Evolutionary conservation across 129 eudicot species (phyloP).

Genomic region (Pseudognaphalium luteoalbum): DNA sequence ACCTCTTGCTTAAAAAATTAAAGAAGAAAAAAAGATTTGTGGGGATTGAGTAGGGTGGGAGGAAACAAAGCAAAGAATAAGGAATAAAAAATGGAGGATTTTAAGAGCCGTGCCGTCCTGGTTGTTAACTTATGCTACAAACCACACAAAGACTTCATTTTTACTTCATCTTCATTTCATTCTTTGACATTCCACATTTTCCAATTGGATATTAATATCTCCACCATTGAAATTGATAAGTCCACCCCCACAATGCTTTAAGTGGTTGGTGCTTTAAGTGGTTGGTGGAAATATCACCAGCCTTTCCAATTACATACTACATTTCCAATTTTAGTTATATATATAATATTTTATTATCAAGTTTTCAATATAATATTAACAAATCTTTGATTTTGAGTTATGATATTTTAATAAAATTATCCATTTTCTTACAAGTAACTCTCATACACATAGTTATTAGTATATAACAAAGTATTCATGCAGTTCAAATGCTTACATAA

Average conservation of each 20-base stretch:
- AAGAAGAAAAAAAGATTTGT: not conserved
- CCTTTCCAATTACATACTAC: not conserved
- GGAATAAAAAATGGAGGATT: slow-evolving; percentile 31
- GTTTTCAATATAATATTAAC: not conserved
- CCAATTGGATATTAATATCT: too few species aligned
- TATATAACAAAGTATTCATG: too few species aligned
- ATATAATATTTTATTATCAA: not conserved
- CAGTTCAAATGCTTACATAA: too few species aligned
- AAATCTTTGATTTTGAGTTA: not conserved
- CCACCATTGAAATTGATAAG: too few species aligned
- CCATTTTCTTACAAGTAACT: not conserved
- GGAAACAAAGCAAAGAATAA: slow-evolving; percentile 34
- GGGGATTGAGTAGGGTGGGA: slow-evolving; percentile 37
- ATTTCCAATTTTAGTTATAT: slow-evolving; percentile 1
- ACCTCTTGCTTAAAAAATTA: not conserved
- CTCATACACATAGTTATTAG: too few species aligned
- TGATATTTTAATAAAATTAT: not conserved
- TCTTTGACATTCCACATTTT: slow-evolving; percentile 31
- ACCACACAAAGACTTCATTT: slow-evolving; percentile 57
- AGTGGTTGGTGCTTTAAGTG: too few species aligned
- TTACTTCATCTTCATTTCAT: slow-evolving; percentile 53
- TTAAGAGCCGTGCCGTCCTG: slow-evolving; percentile 77
- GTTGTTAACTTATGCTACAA: slow-evolving; percentile 57
- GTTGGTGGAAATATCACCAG: too few species aligned
- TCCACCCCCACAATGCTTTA: too few species aligned